phyloP scores from a whole-genome alignment of 1,139 yeast genomes.

The Saccharomyces hybrid region DNA sequence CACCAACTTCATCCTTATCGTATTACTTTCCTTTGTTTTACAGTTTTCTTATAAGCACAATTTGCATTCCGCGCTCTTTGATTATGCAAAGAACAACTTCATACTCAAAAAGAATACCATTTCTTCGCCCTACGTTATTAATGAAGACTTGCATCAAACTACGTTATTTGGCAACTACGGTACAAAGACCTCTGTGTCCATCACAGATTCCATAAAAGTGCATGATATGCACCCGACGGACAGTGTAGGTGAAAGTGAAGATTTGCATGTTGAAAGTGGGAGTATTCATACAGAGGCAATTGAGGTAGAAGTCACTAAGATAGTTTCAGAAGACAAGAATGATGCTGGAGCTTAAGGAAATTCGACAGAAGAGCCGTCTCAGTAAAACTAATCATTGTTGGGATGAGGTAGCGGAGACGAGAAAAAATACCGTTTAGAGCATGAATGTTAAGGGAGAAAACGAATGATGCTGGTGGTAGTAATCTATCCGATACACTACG shows the following conservation, averaged over 20 bases:
- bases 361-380: too few species aligned
- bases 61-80: constrained; percentile 29
- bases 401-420: background rate
- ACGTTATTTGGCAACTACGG: constrained; percentile 13
- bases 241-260: background rate
- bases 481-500: background rate
- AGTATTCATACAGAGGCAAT: background rate
- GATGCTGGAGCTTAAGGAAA: background rate
- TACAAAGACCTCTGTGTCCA: background rate
- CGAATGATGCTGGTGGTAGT: background rate
- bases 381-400: too few species aligned
- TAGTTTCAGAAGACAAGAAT: background rate
- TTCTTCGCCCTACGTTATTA: constrained; percentile 22
- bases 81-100: constrained; percentile 10
- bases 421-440: background rate
- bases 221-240: background rate
- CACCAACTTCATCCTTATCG: constrained; percentile 41
- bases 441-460: background rate
- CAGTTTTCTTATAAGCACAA: constrained; percentile 37
- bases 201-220: background rate
- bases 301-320: background rate
- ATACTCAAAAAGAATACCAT: constrained; percentile 30
- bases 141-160: constrained; percentile 17
- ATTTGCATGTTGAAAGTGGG: background rate
- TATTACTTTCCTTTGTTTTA: constrained; percentile 32